phyloP scores from a whole-genome alignment of 2,329 filamentous ascomycete genomes.

The Beauveria scarabaeidicola region DNA sequence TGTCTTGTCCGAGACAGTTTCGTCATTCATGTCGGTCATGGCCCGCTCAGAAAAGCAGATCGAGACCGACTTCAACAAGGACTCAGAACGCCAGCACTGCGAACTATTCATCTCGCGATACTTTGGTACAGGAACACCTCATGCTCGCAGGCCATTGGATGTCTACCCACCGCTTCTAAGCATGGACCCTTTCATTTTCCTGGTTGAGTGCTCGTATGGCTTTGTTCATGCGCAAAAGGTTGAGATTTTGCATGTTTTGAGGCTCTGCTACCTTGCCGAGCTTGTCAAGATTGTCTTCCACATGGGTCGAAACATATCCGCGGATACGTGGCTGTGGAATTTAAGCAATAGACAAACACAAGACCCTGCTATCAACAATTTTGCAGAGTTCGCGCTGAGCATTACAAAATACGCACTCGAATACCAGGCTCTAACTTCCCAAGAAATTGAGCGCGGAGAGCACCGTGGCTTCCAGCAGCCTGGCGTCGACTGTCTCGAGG shows the following conservation, averaged over 20 bases:
- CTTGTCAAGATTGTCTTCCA: conserved; percentile 70
- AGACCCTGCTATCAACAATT: conserved; percentile 42
- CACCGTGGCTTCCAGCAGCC: conserved; percentile 48
- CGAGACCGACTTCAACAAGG: conserved; percentile 55
- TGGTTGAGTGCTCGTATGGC: conserved; percentile 69
- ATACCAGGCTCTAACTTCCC: conserved; percentile 26
- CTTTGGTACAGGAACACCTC: conserved; percentile 33
- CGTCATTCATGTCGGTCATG: conserved; percentile 74
- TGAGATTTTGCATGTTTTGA: conserved; percentile 71
- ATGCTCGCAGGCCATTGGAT: conserved; percentile 34
- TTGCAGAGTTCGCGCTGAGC: conserved; percentile 45
- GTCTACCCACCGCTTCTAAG: conserved; percentile 51
- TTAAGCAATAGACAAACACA: conserved; percentile 34
- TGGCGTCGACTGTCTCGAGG: conserved; percentile 43
- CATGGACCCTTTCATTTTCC: conserved; percentile 68
- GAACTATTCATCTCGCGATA: conserved; percentile 63
- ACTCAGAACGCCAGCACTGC: conserved; percentile 63
- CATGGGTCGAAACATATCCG: conserved; percentile 46
- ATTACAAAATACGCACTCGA: conserved; percentile 38
- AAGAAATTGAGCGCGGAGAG: conserved; percentile 22
- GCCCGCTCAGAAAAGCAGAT: conserved; percentile 55
- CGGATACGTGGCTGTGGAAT: conserved; percentile 38
- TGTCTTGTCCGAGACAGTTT: conserved; percentile 78
- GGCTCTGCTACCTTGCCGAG: conserved; percentile 84
- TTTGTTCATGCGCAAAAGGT: conserved; percentile 58